phyloP scores from a whole-genome alignment of 2,329 filamentous ascomycete genomes.

The Colletotrichum sp. region DNA sequence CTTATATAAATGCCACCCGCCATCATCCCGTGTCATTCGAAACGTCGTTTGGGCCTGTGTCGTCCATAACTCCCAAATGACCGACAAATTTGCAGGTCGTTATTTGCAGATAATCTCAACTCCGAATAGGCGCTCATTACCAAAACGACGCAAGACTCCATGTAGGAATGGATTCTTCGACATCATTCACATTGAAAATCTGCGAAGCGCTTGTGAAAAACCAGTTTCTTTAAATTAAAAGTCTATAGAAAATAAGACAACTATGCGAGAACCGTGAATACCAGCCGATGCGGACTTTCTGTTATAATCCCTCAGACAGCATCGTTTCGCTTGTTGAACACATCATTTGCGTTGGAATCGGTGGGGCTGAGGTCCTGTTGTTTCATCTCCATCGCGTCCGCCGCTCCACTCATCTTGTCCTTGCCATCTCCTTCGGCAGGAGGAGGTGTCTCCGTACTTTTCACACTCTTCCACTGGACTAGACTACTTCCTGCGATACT shows the following conservation, averaged over 20 bases:
- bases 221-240: neutral
- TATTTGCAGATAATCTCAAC: fast-evolving
- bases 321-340: neutral
- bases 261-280: neutral
- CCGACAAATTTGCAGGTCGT: fast-evolving
- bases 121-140: neutral
- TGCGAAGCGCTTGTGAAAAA: fast-evolving
- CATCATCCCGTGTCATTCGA: neutral
- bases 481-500: neutral
- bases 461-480: constrained; percentile 3
- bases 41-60: neutral
- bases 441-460: neutral
- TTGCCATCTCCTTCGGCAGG: neutral
- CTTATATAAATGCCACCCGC: neutral
- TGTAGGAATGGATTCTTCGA: neutral
- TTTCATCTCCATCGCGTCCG: neutral
- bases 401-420: neutral
- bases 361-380: neutral
- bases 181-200: neutral
- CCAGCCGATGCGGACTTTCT: neutral
- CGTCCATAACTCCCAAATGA: neutral
- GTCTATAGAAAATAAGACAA: neutral
- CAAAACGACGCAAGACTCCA: neutral
- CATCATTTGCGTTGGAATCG: neutral
- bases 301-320: neutral